Conservation (phyloP, 2,329 filamentous ascomycete species). For the Tolypocladium ovalisporum region DNA sequence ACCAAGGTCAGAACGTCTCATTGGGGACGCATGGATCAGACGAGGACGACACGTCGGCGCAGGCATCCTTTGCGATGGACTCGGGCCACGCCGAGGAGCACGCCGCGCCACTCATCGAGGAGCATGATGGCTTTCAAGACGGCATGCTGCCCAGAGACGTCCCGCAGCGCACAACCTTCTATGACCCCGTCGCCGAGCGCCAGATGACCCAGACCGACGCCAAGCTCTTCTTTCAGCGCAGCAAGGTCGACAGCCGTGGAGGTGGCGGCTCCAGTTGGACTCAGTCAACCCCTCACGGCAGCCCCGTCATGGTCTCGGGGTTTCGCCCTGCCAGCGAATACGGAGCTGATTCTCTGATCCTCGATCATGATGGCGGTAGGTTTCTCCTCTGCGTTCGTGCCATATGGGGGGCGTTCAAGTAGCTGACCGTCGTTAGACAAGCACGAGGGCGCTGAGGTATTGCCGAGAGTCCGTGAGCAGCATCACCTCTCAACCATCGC, state of each 20-base stretch:
- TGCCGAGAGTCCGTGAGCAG: background rate
- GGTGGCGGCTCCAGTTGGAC: constrained; percentile 23
- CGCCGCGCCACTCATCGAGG: constrained; percentile 10
- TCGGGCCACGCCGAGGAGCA: constrained; percentile 11
- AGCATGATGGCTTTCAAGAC: constrained; percentile 28
- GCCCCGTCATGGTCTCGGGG: constrained; percentile 29
- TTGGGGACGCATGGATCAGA: constrained; percentile 18
- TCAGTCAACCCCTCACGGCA: constrained; percentile 33
- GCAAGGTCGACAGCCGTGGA: constrained; percentile 50
- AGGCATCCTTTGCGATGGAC: constrained; percentile 12
- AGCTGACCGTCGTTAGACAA: constrained; percentile 3
- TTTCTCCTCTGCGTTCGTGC: background rate
- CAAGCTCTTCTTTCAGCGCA: constrained; percentile 90
- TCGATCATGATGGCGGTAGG: constrained; percentile 17
- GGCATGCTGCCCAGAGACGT: constrained; percentile 52
- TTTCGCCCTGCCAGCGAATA: constrained; percentile 24
- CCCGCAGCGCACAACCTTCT: constrained; percentile 70
- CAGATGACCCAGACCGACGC: constrained; percentile 90
- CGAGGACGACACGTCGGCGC: constrained; percentile 15
- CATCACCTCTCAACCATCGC: background rate
- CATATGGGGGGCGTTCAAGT: constrained; percentile 1
- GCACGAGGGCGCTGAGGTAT: constrained; percentile 2
- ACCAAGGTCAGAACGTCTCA: constrained; percentile 1
- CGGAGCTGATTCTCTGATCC: constrained; percentile 22
- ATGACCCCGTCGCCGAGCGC: constrained; percentile 87